Evolutionary conservation across 23 red algal genomes (phyloP).

Genomic region (Agarophyton chilense): DNA sequence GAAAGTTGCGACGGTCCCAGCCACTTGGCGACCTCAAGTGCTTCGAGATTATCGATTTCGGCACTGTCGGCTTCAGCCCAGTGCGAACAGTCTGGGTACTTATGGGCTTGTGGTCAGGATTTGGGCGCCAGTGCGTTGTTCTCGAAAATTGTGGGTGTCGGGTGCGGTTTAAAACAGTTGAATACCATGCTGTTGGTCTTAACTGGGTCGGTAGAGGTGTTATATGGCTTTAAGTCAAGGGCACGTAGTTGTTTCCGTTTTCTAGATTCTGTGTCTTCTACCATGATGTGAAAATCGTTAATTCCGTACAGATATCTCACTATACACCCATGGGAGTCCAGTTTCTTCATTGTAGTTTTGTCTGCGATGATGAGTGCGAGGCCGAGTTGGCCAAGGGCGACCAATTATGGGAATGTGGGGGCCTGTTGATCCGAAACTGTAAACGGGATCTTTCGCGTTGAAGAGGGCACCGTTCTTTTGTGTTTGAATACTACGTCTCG

Average conservation of each 20-base stretch:
- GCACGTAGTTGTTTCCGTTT: neutral
- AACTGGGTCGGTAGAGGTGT: neutral
- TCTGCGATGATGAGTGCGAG: neutral
- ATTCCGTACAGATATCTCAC: neutral
- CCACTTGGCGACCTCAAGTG: neutral
- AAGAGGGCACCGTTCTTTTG: neutral
- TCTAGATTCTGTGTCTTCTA: neutral
- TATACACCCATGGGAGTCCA: neutral
- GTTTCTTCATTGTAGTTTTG: neutral
- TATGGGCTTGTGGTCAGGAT: neutral
- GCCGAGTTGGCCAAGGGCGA: conserved; percentile 23
- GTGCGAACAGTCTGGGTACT: conserved; percentile 8
- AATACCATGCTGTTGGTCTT: neutral
- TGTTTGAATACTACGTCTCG: conserved; percentile 19
- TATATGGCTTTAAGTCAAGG: conserved; percentile 39
- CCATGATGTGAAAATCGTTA: neutral
- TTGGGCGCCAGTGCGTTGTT: neutral
- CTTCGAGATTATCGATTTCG: conserved; percentile 20
- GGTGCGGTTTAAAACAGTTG: neutral
- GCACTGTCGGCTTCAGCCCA: neutral
- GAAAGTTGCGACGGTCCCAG: neutral
- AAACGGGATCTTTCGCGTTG: neutral
- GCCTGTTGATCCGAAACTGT: neutral
- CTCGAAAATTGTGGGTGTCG: neutral
- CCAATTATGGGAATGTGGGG: neutral